Conservation (phyloP, 768 basidiomycete species). For the Termitomyces sp. region DNA sequence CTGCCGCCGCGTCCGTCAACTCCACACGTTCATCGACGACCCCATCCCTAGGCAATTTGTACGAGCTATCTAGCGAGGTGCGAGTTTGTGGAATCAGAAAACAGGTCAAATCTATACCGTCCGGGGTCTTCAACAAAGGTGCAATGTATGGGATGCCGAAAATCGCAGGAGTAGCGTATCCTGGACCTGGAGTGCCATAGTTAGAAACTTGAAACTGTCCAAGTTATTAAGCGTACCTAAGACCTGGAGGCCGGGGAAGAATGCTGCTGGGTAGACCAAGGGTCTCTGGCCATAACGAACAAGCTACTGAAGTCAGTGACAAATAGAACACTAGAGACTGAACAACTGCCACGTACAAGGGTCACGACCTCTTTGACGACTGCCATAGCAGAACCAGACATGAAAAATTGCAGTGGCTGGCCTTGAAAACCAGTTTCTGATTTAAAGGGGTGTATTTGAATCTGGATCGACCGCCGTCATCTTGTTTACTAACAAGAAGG, state of each 20-base stretch:
- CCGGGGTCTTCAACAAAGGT: conserved; percentile 9
- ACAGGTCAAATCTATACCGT: conserved; percentile 12
- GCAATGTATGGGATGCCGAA: conserved; percentile 9
- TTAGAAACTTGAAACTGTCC: not conserved
- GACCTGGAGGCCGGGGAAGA: not conserved
- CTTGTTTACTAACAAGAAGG: not conserved
- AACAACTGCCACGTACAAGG: not conserved
- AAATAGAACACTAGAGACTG: not conserved
- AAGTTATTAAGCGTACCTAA: not conserved
- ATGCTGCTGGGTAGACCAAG: conserved; percentile 14
- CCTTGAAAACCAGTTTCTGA: not conserved
- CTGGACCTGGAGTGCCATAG: not conserved
- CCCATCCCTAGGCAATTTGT: not conserved
- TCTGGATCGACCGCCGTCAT: not conserved
- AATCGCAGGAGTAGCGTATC: not conserved
- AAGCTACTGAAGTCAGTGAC: conserved; percentile 1
- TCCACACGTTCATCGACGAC: conserved; percentile 9
- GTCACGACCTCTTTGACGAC: not conserved
- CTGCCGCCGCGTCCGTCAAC: conserved; percentile 11
- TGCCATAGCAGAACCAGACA: not conserved
- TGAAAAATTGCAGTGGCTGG: not conserved
- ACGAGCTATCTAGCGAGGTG: not conserved
- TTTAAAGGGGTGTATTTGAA: not conserved
- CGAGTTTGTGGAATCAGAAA: conserved; percentile 12
- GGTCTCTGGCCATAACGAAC: conserved; percentile 11